phyloP scores from a whole-genome alignment of 108 stramenopile genomes.

The Licmophora abbreviata region DNA sequence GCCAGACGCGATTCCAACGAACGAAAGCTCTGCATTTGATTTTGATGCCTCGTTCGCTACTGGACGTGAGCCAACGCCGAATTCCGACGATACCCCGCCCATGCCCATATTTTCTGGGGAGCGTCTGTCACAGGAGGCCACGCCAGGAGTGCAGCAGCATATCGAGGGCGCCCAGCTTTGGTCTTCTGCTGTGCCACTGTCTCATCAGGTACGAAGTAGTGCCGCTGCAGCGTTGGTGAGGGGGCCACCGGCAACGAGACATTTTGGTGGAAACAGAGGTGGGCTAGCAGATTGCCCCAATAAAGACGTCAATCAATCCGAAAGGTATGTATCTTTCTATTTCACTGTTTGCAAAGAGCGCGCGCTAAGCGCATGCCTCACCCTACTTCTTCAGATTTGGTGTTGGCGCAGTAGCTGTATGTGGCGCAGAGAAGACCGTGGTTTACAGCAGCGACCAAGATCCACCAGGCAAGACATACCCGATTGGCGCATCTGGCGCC shows the following conservation, averaged over 20 bases:
- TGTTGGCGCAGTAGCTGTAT: constrained; percentile 74
- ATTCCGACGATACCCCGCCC: no score
- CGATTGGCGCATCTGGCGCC: constrained; percentile 83
- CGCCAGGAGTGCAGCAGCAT: no score
- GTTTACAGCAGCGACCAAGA: constrained; percentile 65
- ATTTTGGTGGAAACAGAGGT: constrained; percentile 86
- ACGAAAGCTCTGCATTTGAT: no score
- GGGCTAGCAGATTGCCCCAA: constrained; percentile 51
- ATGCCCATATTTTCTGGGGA: no score
- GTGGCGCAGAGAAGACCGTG: constrained; percentile 83
- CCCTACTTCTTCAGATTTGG: constrained; percentile 50
- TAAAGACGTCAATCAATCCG: no score
- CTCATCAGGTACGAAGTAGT: constrained; percentile 62
- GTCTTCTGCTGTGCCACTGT: constrained; percentile 35
- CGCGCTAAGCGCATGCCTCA: constrained; percentile 6
- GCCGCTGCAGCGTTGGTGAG: constrained; percentile 76
- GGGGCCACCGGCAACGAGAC: constrained; percentile 80
- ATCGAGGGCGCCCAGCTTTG: no score
- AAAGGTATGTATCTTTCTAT: not conserved
- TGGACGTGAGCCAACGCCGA: no score
- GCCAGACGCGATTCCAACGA: no score
- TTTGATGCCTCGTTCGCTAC: no score
- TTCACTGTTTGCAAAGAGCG: constrained; percentile 3
- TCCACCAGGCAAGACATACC: constrained; percentile 73
- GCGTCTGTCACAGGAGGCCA: no score